These are phyloP conservation scores for Thecaphora thlaspeos DNA, from an alignment of 1,284 basidiomycete genomes.

Conservation along the genomic window DNA sequence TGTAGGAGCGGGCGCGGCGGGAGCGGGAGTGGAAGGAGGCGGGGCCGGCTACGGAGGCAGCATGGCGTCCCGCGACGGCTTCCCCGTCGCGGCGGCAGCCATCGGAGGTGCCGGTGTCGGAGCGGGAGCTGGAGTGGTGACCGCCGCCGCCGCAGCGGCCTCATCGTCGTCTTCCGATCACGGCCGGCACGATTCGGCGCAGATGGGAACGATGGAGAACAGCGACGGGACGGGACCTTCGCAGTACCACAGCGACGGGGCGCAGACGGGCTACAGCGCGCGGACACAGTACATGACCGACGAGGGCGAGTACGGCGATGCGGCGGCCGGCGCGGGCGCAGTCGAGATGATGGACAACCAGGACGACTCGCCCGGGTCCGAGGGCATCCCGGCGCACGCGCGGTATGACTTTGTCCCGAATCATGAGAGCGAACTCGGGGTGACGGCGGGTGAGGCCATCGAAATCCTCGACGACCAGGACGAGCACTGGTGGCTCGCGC, in stretches of 20 bases:
- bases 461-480: slow-evolving; percentile 49
- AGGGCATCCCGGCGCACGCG: slow-evolving; percentile 48
- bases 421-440: slow-evolving; percentile 42
- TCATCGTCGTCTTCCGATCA: slow-evolving; percentile 26
- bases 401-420: slow-evolving; percentile 51
- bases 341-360: slow-evolving; percentile 7
- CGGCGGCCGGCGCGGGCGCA: slow-evolving; percentile 15
- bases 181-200: slow-evolving; percentile 61
- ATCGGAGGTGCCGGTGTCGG: slow-evolving; percentile 3
- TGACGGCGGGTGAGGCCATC: slow-evolving; percentile 46
- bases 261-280: slow-evolving; percentile 22
- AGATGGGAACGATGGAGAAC: slow-evolving; percentile 20
- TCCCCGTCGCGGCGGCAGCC: neutral
- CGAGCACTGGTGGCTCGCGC: slow-evolving; percentile 50
- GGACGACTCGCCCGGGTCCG: slow-evolving; percentile 22
- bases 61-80: slow-evolving; percentile 2
- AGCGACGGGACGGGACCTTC: slow-evolving; percentile 58
- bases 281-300: slow-evolving; percentile 57
- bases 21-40: neutral
- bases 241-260: slow-evolving; percentile 44
- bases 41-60: slow-evolving; percentile 4
- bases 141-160: slow-evolving; percentile 29
- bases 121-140: slow-evolving; percentile 10
- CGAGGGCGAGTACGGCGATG: slow-evolving; percentile 19
- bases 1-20: slow-evolving; percentile 10